A percentile compares a stretch with the other conserved stretches of the same genome.
Evolutionary conservation across 805 yeast species (phyloP).

Genomic region (Zygoascus tannicola): DNA sequence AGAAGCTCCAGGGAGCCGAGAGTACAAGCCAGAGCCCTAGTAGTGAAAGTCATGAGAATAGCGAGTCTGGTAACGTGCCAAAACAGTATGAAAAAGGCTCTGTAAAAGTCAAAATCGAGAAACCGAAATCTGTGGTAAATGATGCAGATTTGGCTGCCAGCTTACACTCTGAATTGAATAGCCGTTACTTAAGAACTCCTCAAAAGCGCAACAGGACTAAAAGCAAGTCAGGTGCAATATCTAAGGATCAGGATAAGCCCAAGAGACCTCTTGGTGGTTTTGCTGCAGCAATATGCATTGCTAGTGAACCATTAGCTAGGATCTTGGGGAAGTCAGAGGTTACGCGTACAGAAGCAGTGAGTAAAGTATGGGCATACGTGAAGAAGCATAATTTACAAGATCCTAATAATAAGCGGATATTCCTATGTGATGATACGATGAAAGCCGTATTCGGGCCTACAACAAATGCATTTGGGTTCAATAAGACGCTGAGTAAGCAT

Average conservation of each 20-base stretch:
- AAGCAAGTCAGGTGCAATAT: neutral
- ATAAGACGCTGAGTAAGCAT: constrained; percentile 21
- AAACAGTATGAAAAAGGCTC: neutral
- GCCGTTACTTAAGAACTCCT: constrained; percentile 10
- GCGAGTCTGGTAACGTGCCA: too few relatives aligned
- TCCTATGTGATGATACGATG: constrained; percentile 53
- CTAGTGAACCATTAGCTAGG: constrained; percentile 29
- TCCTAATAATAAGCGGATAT: constrained; percentile 55
- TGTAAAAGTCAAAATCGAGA: neutral
- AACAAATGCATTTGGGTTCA: constrained; percentile 13
- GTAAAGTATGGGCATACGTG: constrained; percentile 61
- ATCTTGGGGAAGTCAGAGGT: constrained; percentile 39
- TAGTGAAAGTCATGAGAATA: constrained; percentile 20
- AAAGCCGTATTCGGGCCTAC: constrained; percentile 48
- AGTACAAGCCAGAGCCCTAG: constrained; percentile 9
- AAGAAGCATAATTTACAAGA: constrained; percentile 54
- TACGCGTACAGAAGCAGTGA: constrained; percentile 65
- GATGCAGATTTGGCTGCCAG: constrained; percentile 46
- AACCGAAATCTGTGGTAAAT: neutral
- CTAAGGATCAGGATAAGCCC: neutral
- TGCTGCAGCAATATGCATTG: neutral
- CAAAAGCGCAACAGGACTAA: constrained; percentile 8
- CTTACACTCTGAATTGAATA: constrained; percentile 31
- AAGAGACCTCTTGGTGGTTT: neutral
- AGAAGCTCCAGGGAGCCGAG: neutral